These are phyloP conservation scores for Tuber microsphaerosporum DNA, from an alignment of 495 filamentous ascomycete species.

Conservation along the genomic window DNA sequence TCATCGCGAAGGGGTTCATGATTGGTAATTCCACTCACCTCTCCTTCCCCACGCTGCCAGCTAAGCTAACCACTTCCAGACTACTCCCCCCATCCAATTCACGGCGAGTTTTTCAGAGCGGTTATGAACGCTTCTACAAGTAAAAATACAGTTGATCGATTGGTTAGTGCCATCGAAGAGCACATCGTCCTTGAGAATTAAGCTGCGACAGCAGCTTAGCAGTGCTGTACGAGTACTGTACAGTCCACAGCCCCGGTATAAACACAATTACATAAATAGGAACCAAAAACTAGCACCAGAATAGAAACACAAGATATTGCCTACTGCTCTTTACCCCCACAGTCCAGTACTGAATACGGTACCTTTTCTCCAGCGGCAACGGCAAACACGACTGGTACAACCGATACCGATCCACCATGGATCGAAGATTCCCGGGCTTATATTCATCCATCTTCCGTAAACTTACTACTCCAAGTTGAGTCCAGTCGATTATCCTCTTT, in stretches of 20 bases:
- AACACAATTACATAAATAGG: neutral
- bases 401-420: neutral
- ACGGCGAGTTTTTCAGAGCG: constrained; percentile 78
- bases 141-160: constrained; percentile 64
- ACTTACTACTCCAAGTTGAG: neutral
- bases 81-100: constrained; percentile 69
- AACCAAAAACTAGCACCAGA: neutral
- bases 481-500: neutral
- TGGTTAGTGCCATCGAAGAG: constrained; percentile 67
- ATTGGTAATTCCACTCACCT: constrained; percentile 44
- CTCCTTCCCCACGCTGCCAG: neutral
- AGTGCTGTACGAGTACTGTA: constrained; percentile 50
- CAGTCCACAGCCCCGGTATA: constrained; percentile 31
- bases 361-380: neutral
- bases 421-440: constrained; percentile 4
- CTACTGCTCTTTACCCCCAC: neutral
- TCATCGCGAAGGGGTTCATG: constrained; percentile 79
- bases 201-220: neutral
- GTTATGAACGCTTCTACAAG: constrained; percentile 75
- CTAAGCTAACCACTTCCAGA: constrained; percentile 46
- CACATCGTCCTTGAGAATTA: constrained; percentile 33
- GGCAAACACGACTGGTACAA: neutral
- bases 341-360: neutral
- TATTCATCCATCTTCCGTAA: neutral
- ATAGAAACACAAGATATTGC: neutral